Evolutionary conservation across 2,329 filamentous ascomycete species (phyloP), one percentile per base, ranked within the genome.

Genomic region (Pseudogymnoascus sp.): DNA sequence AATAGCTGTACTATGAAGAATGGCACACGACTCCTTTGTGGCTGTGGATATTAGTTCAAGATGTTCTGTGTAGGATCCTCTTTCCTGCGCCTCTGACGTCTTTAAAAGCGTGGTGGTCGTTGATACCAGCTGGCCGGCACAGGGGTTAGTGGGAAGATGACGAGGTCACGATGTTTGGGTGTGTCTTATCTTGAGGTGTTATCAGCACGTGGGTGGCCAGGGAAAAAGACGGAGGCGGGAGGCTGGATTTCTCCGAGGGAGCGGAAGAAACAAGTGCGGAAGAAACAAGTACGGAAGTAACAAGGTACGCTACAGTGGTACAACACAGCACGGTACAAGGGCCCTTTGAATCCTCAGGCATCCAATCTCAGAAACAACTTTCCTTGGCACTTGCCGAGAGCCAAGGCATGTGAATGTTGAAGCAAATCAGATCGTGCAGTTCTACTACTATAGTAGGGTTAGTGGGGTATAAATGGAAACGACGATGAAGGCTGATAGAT

Each of bases 401-500:
- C 26, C 47, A 56, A 56, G 26, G 47, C 47, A 56, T 56, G 47
- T 56, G 47, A 53, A 56, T 56, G n/a, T 33, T 56, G n/a, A 33
- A 33, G n/a, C n/a, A 56, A 56, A 31, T 33, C 26, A 6, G 26
- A 33, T 56, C n/a, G 8, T 56, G 26, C 44, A 33, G 16, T 19
- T 56, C 47, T 6, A 19, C 16, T 56, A 53, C 26, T n/a, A n/a
- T 44, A 47, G 19, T 24, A 24, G 4, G 8, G 11, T 19, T 42
- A 14, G 42, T 24, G 13, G 4, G 31, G 24, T 53, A n/a, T 14
- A 14, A 26, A 13, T 24, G 13, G 42, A 5, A 53, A 19, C 47
- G 19, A 31, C n/a, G 21, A 29, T 19, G 24, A 50, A 16, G 44
- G 44, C 24, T 50, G 5, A 40, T 40, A n/a, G 19, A 44, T 47